These are phyloP conservation scores for Pistacia atlantica DNA, from an alignment of 345 rosid species.

Conservation along the genomic window DNA sequence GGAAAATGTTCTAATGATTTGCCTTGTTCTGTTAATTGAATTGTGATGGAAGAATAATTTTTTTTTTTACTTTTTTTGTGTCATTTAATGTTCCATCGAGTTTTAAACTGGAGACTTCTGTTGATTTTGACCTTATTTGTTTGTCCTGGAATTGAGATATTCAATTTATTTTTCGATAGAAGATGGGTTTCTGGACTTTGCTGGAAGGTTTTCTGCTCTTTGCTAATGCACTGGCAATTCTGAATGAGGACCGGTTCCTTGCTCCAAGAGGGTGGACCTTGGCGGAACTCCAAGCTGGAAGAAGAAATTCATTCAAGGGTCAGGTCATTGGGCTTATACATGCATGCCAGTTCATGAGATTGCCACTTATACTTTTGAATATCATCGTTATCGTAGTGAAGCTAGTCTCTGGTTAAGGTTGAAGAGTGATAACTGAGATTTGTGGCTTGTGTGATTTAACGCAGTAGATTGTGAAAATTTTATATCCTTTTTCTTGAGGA, in stretches of 20 bases:
- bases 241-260: constrained; percentile 52
- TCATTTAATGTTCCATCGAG: not conserved
- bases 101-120: not conserved
- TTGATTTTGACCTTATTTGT: not conserved
- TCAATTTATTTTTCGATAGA: constrained; percentile 10
- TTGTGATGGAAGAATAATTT: not conserved
- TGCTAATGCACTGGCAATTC: constrained; percentile 51
- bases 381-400: constrained; percentile 39
- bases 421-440: not conserved
- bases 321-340: constrained; percentile 51
- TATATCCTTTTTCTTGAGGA: not conserved
- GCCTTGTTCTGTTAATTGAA: constrained; percentile 1
- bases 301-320: constrained; percentile 41
- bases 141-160: not conserved
- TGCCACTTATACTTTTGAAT: constrained; percentile 48
- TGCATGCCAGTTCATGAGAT: constrained; percentile 53
- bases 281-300: constrained; percentile 42
- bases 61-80: not conserved
- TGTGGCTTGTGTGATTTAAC: not conserved
- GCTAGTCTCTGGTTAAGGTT: constrained; percentile 37
- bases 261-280: constrained; percentile 54
- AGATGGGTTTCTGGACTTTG: constrained; percentile 52
- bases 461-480: not conserved
- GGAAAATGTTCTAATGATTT: not conserved
- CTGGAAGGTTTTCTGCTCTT: constrained; percentile 46